phyloP scores from a whole-genome alignment of 106 monocot species.

The Amphibolis antarctica region DNA sequence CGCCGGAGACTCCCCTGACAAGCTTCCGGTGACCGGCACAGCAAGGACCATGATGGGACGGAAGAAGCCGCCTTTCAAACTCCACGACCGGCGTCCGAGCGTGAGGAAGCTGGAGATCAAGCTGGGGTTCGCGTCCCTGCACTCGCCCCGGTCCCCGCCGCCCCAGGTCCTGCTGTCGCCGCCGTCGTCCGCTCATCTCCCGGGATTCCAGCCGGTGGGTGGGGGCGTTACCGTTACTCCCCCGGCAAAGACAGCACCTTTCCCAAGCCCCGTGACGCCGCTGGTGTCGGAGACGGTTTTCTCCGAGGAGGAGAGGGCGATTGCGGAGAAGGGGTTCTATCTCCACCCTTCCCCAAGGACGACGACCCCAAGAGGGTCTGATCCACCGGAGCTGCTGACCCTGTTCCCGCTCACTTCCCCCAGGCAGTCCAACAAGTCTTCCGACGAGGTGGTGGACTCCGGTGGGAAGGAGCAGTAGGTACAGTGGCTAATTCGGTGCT shows the following conservation, averaged over 20 bases:
- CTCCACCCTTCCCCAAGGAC: slow-evolving; percentile 70
- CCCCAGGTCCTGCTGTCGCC: slow-evolving; percentile 61
- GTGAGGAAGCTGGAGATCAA: slow-evolving; percentile 62
- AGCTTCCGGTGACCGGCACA: not conserved
- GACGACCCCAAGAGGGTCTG: slow-evolving; percentile 25
- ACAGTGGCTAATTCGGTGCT: too few species aligned
- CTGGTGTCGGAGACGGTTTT: not conserved
- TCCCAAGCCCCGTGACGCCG: slow-evolving; percentile 6
- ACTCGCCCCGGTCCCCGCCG: slow-evolving; percentile 72
- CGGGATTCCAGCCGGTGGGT: too few species aligned
- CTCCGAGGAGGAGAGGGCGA: slow-evolving; percentile 48
- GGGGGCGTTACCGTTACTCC: too few species aligned
- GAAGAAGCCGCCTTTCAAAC: slow-evolving; percentile 84
- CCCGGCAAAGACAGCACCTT: slow-evolving; percentile 41
- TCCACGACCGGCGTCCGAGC: slow-evolving; percentile 85
- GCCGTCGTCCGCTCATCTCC: slow-evolving; percentile 54
- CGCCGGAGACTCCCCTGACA: slow-evolving; percentile 6
- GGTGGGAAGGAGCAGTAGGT: too few species aligned
- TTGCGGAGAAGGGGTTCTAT: slow-evolving; percentile 75
- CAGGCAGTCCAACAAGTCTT: too few species aligned
- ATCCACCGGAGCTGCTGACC: slow-evolving; percentile 68
- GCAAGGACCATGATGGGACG: slow-evolving; percentile 19
- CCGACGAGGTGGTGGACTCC: too few species aligned
- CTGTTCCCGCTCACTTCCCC: slow-evolving; percentile 49
- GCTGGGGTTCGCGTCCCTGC: slow-evolving; percentile 70